Conservation (phyloP, 1,139 yeast genomes). For the Pichia norvegensis region DNA sequence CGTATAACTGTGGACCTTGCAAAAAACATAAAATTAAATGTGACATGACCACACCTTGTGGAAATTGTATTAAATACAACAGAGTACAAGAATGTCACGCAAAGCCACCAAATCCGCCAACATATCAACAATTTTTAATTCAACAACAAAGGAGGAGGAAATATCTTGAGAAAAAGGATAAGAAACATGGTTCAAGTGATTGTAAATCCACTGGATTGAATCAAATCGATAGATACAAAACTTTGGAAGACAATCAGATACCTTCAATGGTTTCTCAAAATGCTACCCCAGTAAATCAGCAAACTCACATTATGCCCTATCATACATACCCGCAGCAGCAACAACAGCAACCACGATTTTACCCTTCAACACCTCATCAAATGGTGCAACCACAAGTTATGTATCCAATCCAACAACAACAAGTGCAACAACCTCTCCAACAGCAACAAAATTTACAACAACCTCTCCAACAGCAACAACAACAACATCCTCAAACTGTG, state of each 20-base stretch:
- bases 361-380: not conserved
- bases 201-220: not conserved
- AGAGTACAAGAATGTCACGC: slow-evolving; percentile 32
- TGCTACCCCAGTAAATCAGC: not conserved
- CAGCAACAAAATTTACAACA: not conserved
- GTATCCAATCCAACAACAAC: not conserved
- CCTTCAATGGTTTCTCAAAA: not conserved
- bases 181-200: not conserved
- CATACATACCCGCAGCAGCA: not conserved
- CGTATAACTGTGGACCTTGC: slow-evolving; percentile 54
- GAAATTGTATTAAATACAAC: slow-evolving; percentile 39
- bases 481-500: not conserved
- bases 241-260: not conserved
- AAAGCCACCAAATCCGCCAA: slow-evolving; percentile 44
- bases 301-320: no score
- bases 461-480: not conserved
- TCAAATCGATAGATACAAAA: not conserved
- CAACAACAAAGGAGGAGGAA: slow-evolving; percentile 16
- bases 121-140: slow-evolving; percentile 22
- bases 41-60: slow-evolving; percentile 43
- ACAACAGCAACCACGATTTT: not conserved
- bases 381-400: not conserved
- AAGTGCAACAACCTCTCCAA: not conserved
- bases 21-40: slow-evolving; percentile 46
- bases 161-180: slow-evolving; percentile 10